Evolutionary conservation across 108 stramenopile species (phyloP), one percentile per base, ranked within the genome.

Genomic region (Craspedostauros australis): DNA sequence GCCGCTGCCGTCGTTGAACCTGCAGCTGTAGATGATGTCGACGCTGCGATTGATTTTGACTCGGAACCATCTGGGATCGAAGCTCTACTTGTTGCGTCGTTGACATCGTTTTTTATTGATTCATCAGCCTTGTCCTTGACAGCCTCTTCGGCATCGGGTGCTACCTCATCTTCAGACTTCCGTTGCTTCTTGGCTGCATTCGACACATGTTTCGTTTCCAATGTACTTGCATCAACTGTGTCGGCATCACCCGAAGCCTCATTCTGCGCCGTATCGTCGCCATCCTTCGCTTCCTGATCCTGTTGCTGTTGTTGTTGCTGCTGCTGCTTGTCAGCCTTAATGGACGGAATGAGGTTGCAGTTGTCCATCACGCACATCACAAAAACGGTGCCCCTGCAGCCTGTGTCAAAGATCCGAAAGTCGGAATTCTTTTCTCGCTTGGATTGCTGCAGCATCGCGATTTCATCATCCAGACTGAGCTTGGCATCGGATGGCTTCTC

Each of bases 391-490:
- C 88, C 88, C 22, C 67, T 66, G 28, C 81, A 73, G 40, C 78
- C 78, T 31, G 83, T 79, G 16, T 82, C 68, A 56, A 73, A 84
- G 4, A 60, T 39, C 11, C 54, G 44, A 67, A 89, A 89, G 27
- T 32, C 12, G 51, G 8, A 6, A 3, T 22, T 19, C 8, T 42
- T 39, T 1, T 16, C 18, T 4, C 34, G 36, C 15, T 50, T 57
- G 19, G 53, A 39, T n/a, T 67, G 68, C 46, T 71, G 75, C 0
- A 89, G 70, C 48, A 66, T 54, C 11, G 60, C 61, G 28, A 89
- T 39, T 68, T 89, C 88, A 53, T 89, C 88, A 46, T 89, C 83
- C 18, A 89, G 59, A 53, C 64, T 79, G 34, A 85, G 52, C 20
- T 46, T n/a, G n/a, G n/a, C n/a, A n/a, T 40, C 27, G 8, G 46